Conservation (phyloP, 139 green algal species). For the Coelastrella sp. region DNA sequence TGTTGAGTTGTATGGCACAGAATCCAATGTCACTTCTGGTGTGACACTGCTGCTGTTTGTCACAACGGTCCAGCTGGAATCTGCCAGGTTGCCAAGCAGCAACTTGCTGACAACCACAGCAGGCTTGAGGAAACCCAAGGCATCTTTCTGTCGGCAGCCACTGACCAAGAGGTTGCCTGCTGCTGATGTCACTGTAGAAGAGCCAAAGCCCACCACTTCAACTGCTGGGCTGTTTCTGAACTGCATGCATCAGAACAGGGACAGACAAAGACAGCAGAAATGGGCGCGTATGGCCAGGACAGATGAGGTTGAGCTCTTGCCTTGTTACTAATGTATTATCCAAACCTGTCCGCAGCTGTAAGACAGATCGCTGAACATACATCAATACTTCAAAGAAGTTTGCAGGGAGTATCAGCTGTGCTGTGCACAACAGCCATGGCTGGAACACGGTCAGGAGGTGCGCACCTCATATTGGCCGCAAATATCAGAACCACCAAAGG, state of each 20-base stretch:
- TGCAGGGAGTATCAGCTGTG: neutral
- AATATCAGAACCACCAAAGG: neutral
- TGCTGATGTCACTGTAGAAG: neutral
- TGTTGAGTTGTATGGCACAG: neutral
- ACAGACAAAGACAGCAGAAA: neutral
- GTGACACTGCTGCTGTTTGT: neutral
- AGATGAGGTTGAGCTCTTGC: too few species aligned
- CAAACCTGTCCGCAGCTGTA: neutral
- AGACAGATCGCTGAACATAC: neutral
- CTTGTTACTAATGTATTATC: too few species aligned
- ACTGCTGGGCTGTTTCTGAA: constrained; percentile 11
- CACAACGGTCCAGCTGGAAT: neutral
- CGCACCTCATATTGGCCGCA: neutral
- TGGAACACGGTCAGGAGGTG: neutral
- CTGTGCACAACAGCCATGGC: neutral
- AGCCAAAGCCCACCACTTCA: neutral
- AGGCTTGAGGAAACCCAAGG: constrained; percentile 11
- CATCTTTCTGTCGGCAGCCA: constrained; percentile 33
- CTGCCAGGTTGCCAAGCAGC: neutral
- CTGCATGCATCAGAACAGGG: neutral
- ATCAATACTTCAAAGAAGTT: too few species aligned
- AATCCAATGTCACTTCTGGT: neutral
- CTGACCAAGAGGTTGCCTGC: constrained; percentile 3
- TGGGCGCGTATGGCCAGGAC: too few species aligned
- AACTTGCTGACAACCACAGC: constrained; percentile 21